These are phyloP conservation scores for Xylaria sp. DNA, from an alignment of 2,329 filamentous ascomycete species.

Conservation along the genomic window DNA sequence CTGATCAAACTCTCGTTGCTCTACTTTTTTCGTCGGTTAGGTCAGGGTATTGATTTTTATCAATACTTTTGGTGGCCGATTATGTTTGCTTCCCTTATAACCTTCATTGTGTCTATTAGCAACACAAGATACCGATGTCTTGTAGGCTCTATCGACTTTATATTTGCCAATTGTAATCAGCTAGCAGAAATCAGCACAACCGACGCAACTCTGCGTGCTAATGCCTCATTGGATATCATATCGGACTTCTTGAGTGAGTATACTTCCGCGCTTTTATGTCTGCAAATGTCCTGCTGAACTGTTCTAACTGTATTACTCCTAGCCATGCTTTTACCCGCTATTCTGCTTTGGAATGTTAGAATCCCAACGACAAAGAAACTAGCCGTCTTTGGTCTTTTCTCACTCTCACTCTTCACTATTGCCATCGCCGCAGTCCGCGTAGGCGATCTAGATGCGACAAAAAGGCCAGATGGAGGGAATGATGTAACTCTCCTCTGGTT, in stretches of 20 bases:
- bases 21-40: conserved; percentile 19
- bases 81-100: background rate
- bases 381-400: conserved; percentile 20
- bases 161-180: no score
- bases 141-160: no score
- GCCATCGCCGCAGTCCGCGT: conserved; percentile 17
- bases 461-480: background rate
- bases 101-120: background rate
- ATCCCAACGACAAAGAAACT: conserved; percentile 22
- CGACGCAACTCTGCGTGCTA: no score
- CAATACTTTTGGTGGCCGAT: conserved; percentile 18
- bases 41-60: background rate
- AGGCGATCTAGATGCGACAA: background rate
- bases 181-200: no score
- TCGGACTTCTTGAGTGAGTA: no score
- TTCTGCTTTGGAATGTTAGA: conserved; percentile 21
- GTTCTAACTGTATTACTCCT: background rate
- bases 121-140: no score
- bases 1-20: conserved; percentile 18
- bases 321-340: background rate
- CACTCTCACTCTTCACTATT: conserved; percentile 20
- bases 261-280: no score
- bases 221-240: no score
- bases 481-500: conserved; percentile 17
- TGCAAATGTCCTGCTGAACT: no score